Conservation (phyloP, 495 filamentous ascomycete species). For the Barbatosphaeria neglecta region DNA sequence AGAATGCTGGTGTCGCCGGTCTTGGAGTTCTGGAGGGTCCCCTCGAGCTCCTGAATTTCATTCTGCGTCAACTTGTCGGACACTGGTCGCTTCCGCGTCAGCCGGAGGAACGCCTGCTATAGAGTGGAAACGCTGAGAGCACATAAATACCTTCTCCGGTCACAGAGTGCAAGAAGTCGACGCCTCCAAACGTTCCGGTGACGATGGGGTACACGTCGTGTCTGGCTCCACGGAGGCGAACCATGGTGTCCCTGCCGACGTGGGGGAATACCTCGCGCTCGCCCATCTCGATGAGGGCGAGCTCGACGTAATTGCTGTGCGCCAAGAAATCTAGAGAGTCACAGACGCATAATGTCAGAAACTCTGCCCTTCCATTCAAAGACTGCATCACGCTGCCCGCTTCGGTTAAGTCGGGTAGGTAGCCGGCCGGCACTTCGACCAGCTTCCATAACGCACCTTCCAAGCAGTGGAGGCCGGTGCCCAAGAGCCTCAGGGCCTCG, state of each 20-base stretch:
- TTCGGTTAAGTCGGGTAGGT: too few species aligned
- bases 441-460: conserved; percentile 38
- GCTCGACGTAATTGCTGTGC: conserved; percentile 82
- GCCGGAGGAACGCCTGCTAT: too few species aligned
- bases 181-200: conserved; percentile 86
- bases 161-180: conserved; percentile 77
- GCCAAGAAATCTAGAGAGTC: conserved; percentile 67
- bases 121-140: too few species aligned
- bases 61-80: conserved; percentile 81
- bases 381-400: too few species aligned
- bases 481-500: conserved; percentile 73
- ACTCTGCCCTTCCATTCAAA: too few species aligned
- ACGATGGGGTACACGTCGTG: conserved; percentile 62
- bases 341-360: background rate
- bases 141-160: conserved; percentile 55
- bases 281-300: conserved; percentile 74
- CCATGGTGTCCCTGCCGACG: conserved; percentile 57
- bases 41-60: conserved; percentile 73
- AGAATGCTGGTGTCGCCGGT: conserved; percentile 51
- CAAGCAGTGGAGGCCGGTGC: conserved; percentile 81
- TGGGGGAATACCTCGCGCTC: conserved; percentile 74
- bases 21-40: conserved; percentile 51
- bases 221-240: conserved; percentile 53
- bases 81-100: too few species aligned
- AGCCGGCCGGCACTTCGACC: background rate